Conservation (phyloP, 2,329 filamentous ascomycete genomes). For the Monilinia laxa region DNA sequence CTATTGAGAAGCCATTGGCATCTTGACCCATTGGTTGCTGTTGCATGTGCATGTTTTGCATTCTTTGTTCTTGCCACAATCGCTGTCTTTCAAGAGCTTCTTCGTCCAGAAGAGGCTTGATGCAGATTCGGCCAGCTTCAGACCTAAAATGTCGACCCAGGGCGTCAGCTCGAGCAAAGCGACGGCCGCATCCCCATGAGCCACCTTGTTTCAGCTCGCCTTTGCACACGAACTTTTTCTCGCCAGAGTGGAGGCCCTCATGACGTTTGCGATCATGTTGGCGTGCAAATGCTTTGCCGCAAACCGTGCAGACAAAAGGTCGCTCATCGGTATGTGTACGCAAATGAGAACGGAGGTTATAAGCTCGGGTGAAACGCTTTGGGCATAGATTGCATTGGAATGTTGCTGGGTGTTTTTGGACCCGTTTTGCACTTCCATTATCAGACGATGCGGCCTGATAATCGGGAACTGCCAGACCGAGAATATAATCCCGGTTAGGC, state of each 20-base stretch:
- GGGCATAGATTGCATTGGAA: slow-evolving; percentile 94
- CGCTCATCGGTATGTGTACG: slow-evolving; percentile 96
- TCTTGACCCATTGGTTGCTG: slow-evolving; percentile 63
- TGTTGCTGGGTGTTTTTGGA: slow-evolving; percentile 95
- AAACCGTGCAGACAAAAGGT: slow-evolving; percentile 95
- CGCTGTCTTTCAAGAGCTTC: slow-evolving; percentile 82
- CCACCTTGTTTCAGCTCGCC: slow-evolving; percentile 81
- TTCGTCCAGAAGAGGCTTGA: slow-evolving; percentile 95
- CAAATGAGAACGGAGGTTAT: slow-evolving; percentile 92
- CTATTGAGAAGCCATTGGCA: slow-evolving; percentile 57
- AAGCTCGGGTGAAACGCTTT: slow-evolving; percentile 93
- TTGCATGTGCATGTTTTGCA: slow-evolving; percentile 57
- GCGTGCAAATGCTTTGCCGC: slow-evolving; percentile 93
- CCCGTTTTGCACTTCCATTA: slow-evolving; percentile 66
- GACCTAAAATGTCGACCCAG: slow-evolving; percentile 92
- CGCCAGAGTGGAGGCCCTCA: slow-evolving; percentile 91
- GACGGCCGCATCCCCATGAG: slow-evolving; percentile 88
- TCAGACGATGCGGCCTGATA: slow-evolving; percentile 67
- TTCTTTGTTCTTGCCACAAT: slow-evolving; percentile 69
- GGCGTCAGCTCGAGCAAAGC: slow-evolving; percentile 93
- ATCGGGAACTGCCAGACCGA: slow-evolving; percentile 85
- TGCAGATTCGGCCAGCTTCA: slow-evolving; percentile 92
- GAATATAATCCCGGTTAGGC: slow-evolving; percentile 71
- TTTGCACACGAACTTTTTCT: slow-evolving; percentile 98
- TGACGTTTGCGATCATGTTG: slow-evolving; percentile 98